Conservation (phyloP, 345 rosid species). For the Durio zibethinus region DNA sequence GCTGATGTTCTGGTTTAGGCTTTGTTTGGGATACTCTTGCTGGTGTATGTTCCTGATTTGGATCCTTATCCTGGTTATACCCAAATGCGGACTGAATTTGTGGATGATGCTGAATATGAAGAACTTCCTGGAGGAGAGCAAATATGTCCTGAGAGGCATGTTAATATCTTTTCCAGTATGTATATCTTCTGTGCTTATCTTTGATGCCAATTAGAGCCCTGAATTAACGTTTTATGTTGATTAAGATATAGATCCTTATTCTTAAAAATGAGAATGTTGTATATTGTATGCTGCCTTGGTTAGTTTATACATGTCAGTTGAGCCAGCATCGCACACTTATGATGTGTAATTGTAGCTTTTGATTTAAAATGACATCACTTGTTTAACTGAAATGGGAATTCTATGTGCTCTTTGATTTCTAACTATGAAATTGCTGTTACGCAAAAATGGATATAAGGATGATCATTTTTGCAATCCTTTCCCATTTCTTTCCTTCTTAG, state of each 20-base stretch:
- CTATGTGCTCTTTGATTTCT: neutral
- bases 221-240: constrained; percentile 6
- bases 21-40: constrained; percentile 75
- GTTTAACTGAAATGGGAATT: neutral
- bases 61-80: constrained; percentile 92
- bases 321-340: neutral
- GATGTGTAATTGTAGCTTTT: neutral
- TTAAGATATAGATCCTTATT: too few species aligned
- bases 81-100: constrained; percentile 46
- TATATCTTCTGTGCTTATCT: constrained; percentile 14
- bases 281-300: neutral
- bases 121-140: constrained; percentile 90
- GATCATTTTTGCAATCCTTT: neutral
- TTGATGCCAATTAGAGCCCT: neutral
- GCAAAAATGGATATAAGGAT: neutral
- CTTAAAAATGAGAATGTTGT: neutral
- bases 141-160: constrained; percentile 87
- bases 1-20: constrained; percentile 47
- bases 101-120: constrained; percentile 73
- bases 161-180: constrained; percentile 76
- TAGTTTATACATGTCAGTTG: constrained; percentile 1
- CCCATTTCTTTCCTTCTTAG: neutral
- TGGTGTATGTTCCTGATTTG: constrained; percentile 74
- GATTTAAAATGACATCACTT: neutral
- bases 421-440: neutral